These are phyloP conservation scores for Trypanosoma vivax DNA, from an alignment of 208 protist species.

Conservation along the genomic window DNA sequence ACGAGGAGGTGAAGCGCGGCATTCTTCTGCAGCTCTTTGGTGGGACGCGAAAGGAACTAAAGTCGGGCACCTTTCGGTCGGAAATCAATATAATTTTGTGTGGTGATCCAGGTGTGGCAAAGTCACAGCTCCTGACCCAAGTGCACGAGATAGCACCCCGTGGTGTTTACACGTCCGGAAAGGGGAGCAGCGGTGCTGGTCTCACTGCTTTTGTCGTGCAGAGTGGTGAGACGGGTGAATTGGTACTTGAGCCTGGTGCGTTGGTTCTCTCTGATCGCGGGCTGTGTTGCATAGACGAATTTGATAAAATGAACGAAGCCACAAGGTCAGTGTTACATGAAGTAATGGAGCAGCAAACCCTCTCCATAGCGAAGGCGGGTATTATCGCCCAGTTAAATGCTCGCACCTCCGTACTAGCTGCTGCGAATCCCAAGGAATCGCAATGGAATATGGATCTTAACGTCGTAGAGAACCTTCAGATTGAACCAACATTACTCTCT, in stretches of 20 bases:
- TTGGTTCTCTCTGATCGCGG: conserved; percentile 97
- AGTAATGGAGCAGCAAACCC: conserved; percentile 99
- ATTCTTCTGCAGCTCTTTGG: conserved; percentile 98
- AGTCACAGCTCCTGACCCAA: conserved; percentile 98
- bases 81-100: conserved; percentile 99
- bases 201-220: conserved; percentile 98
- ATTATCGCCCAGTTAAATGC: conserved; percentile 99
- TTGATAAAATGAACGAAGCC: conserved; percentile 99
- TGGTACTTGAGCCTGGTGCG: conserved; percentile 98
- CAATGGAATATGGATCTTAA: conserved; percentile 96
- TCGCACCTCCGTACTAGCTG: conserved; percentile 98
- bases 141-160: conserved; percentile 97
- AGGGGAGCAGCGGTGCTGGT: conserved; percentile 97
- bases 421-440: conserved; percentile 98
- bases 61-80: conserved; percentile 75
- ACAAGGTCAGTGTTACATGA: conserved; percentile 99
- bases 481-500: conserved; percentile 98
- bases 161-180: conserved; percentile 98
- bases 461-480: conserved; percentile 97
- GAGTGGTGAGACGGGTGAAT: conserved; percentile 96
- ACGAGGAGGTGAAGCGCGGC: conserved; percentile 98
- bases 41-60: conserved; percentile 92
- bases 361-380: conserved; percentile 99
- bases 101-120: conserved; percentile 99
- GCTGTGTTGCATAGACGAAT: conserved; percentile 99